Conservation (phyloP, 371 early-diverging fungal species). For the Entomophthora muscae region DNA sequence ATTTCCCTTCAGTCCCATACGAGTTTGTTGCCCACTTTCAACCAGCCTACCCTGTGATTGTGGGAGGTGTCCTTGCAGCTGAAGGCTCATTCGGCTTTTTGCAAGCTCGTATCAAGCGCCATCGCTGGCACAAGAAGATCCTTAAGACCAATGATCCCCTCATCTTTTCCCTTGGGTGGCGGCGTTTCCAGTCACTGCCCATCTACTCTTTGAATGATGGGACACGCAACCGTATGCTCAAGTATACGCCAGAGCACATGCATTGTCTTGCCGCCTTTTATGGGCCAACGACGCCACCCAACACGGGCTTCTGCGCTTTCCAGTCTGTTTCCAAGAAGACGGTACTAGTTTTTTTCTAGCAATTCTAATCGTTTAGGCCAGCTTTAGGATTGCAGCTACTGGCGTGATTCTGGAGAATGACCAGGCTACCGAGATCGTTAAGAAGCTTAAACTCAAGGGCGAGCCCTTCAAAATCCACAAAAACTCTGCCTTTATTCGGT, state of each 20-base stretch:
- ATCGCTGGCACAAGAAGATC: conserved; percentile 93
- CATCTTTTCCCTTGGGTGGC: conserved; percentile 96
- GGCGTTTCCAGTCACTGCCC: conserved; percentile 93
- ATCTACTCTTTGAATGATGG: conserved; percentile 87
- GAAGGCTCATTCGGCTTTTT: conserved; percentile 88
- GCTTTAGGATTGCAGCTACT: conserved; percentile 87
- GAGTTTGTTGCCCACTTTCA: conserved; percentile 88
- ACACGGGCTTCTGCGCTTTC: conserved; percentile 90
- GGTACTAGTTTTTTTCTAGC: conserved; percentile 14
- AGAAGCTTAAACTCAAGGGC: conserved; percentile 98
- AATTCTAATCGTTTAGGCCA: conserved; percentile 18
- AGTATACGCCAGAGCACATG: conserved; percentile 98
- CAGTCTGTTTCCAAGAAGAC: conserved; percentile 51
- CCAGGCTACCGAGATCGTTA: conserved; percentile 80
- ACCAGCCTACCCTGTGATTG: conserved; percentile 67
- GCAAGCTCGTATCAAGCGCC: conserved; percentile 88
- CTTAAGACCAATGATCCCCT: conserved; percentile 96
- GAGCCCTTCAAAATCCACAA: conserved; percentile 83
- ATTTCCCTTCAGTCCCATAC: conserved; percentile 73
- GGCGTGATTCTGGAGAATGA: conserved; percentile 89
- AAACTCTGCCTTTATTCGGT: conserved; percentile 97
- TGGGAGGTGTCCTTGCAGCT: conserved; percentile 73
- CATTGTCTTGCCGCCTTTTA: conserved; percentile 92
- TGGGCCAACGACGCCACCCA: conserved; percentile 81
- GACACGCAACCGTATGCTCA: conserved; percentile 90